Percentiles rank a stretch among this genome's conserved stretches.
These are phyloP conservation scores for Aspergillus aculeatus DNA, from an alignment of 2,329 filamentous ascomycete genomes.

Conservation along the genomic window DNA sequence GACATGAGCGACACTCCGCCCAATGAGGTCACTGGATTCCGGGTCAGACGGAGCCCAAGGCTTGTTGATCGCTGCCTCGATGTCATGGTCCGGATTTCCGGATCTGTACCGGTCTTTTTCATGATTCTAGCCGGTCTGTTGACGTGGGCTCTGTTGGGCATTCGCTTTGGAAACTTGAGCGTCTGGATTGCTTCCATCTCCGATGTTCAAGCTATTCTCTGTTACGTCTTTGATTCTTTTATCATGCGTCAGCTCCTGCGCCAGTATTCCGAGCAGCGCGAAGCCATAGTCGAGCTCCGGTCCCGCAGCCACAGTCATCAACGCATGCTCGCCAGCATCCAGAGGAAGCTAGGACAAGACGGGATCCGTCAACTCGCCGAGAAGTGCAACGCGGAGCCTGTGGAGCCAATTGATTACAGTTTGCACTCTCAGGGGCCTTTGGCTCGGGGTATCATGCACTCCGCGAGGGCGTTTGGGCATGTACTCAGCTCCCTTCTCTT, in stretches of 20 bases:
- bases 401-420: neutral
- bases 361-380: neutral
- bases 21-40: no score
- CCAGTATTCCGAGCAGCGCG: conserved; percentile 16
- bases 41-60: neutral
- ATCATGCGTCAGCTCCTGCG: conserved; percentile 34
- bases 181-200: conserved; percentile 32
- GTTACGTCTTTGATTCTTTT: conserved; percentile 34
- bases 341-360: neutral
- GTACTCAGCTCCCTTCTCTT: conserved; percentile 13
- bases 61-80: conserved; percentile 24
- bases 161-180: conserved; percentile 22
- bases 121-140: conserved; percentile 33
- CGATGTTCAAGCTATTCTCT: conserved; percentile 34
- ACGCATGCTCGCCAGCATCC: conserved; percentile 19
- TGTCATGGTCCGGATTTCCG: conserved; percentile 25
- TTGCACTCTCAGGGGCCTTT: neutral
- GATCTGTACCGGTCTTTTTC: conserved; percentile 28
- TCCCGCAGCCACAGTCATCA: conserved; percentile 21
- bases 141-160: conserved; percentile 29
- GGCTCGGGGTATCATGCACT: neutral
- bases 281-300: conserved; percentile 17
- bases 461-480: conserved; percentile 15
- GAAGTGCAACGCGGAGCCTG: neutral
- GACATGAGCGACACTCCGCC: no score